Base-by-base conservation (phyloP, 108 stramenopile genomes). In the Tribonema minus region DNA sequence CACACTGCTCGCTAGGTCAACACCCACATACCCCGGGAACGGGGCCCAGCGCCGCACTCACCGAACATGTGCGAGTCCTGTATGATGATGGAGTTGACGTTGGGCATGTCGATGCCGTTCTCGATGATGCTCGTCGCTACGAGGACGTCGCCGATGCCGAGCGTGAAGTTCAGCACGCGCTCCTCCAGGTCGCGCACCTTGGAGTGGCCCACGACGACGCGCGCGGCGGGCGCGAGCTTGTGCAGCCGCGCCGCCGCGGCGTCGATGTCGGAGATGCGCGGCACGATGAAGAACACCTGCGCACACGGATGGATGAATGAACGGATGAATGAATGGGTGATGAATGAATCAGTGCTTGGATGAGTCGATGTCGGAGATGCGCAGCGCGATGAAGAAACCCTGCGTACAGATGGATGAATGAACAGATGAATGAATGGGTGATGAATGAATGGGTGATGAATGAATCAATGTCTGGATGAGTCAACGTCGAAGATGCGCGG, bases 111-210 rank as follows among this genome's bases (percentile, higher is more conserved):
- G 33, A 97, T 91, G 31, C 96, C 96, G 83, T 95, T 95, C 87
- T 97, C 96, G 80, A 97, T 94, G 36, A 97, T 92, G 7, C 94
- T 95, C 26, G 96, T 97, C 35, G 94, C 96, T 61, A 97, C 80
- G 61, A 97, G 84, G 28, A 97, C 85, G 71, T 95, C 94, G 68
- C 88, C 80, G 23, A 88, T 81, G 20, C 93, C 93, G 79, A 92
- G 90, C 3, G 92, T 90, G 79, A 96, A 96, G 27, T 85, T 74
- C 0, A 88, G 89, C 3, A 94, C 92, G 77, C 90, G 90, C 32
- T 73, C 74, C 26, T 82, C 37, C 2, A 82, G 64, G 26, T 91
- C 86, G 25, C 91, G 81, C 34, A 72, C 71, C 71, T 72, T 62
- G 37, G 94, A 93, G 80, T 96, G 94, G 27, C 92, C 93, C 39